phyloP scores from a whole-genome alignment of 139 green algal species.

The Haematococcus lacustris region DNA sequence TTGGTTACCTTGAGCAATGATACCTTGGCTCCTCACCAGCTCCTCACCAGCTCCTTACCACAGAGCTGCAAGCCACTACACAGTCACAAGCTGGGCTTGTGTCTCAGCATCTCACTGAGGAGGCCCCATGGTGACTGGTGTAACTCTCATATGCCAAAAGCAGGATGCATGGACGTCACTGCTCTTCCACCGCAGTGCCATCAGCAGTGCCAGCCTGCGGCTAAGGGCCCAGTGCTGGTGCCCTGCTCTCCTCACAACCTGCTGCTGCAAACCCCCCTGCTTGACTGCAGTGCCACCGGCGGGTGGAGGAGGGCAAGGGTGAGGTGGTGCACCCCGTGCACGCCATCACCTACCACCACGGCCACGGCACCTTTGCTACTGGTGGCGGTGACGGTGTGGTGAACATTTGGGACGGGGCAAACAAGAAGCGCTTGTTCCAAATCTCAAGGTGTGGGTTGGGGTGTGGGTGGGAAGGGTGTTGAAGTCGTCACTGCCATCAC shows the following conservation, averaged over 20 bases:
- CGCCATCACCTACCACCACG: constrained; percentile 68
- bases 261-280: neutral
- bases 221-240: neutral
- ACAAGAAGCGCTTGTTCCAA: constrained; percentile 90
- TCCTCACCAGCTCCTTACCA: too few species aligned
- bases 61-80: too few species aligned
- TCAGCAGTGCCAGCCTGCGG: neutral
- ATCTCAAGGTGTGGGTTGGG: constrained; percentile 8
- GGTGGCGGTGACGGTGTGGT: constrained; percentile 84
- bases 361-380: constrained; percentile 83
- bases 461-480: neutral
- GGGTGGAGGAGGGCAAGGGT: constrained; percentile 47
- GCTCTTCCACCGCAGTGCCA: neutral
- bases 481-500: neutral
- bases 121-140: neutral
- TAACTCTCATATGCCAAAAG: neutral
- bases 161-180: neutral
- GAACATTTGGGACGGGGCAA: constrained; percentile 83
- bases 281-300: constrained; percentile 67
- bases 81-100: too few species aligned
- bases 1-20: too few species aligned
- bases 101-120: neutral
- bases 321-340: constrained; percentile 79
- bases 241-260: neutral
- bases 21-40: too few species aligned